Conservation (phyloP, 1,284 basidiomycete genomes). For the Ceratobasidium papillatum region DNA sequence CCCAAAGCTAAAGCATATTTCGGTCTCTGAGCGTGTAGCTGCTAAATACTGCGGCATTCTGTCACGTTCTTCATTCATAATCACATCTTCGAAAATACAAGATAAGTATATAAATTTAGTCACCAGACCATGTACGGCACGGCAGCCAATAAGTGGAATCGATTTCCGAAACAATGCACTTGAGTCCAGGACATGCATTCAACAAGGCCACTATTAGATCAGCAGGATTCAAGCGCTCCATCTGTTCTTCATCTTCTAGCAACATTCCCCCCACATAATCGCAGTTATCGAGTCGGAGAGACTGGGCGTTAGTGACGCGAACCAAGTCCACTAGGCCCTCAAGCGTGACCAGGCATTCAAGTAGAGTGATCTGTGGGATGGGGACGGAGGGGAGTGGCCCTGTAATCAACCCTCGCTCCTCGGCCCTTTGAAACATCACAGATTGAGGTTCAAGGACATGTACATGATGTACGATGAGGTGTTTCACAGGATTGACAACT, state of each 20-base stretch:
- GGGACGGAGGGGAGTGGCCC: no score
- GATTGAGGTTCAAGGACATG: background rate
- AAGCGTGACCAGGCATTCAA: background rate
- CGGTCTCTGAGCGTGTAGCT: no score
- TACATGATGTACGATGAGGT: background rate
- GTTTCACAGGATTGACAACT: no score
- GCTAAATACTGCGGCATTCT: no score
- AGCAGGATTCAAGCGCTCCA: background rate
- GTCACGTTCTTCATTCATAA: no score
- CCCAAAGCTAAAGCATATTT: background rate
- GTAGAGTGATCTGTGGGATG: background rate
- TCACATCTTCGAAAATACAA: no score
- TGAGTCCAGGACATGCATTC: background rate
- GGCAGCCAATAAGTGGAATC: background rate
- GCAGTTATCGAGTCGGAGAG: background rate
- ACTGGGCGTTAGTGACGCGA: background rate
- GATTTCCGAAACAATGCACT: background rate
- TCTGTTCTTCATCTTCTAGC: background rate
- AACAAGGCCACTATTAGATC: background rate
- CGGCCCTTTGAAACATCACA: no score
- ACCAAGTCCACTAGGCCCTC: background rate
- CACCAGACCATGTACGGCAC: no score
- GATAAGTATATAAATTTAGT: no score
- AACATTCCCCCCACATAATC: background rate
- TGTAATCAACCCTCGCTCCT: no score